phyloP scores from a whole-genome alignment of 305 asterid species.

The Caryopteris hybrid region DNA sequence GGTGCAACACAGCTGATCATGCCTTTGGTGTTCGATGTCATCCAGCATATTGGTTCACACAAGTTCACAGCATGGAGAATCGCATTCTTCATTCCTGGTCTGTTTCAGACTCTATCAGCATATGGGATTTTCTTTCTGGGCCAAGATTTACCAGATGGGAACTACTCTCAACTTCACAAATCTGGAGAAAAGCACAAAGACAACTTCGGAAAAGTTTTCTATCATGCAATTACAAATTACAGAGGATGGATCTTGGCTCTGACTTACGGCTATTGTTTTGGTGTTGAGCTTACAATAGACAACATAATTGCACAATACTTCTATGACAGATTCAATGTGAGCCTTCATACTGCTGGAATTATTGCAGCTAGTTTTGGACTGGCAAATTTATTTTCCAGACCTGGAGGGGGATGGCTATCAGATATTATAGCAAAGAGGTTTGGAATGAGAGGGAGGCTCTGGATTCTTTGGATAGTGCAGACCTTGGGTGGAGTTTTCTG shows the following conservation, averaged over 20 bases:
- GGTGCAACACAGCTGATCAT: conserved; percentile 83
- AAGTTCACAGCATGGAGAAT: conserved; percentile 74
- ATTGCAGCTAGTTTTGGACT: conserved; percentile 83
- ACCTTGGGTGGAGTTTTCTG: conserved; percentile 66
- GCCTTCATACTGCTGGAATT: conserved; percentile 66
- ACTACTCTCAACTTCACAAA: conserved; percentile 50
- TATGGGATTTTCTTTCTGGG: conserved; percentile 63
- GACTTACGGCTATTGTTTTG: conserved; percentile 77
- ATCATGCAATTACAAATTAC: conserved; percentile 51
- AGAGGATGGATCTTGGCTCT: conserved; percentile 76
- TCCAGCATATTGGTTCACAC: conserved; percentile 40
- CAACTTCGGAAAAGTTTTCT: conserved; percentile 31
- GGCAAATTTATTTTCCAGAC: conserved; percentile 64
- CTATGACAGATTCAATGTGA: conserved; percentile 57
- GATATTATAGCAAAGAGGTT: conserved; percentile 49
- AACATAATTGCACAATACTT: conserved; percentile 78
- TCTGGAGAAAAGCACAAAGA: conserved; percentile 73
- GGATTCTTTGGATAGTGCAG: conserved; percentile 68
- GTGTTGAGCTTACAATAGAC: conserved; percentile 72
- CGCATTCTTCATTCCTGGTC: conserved; percentile 64
- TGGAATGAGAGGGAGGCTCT: conserved; percentile 79
- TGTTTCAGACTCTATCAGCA: conserved; percentile 57
- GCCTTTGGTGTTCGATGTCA: conserved; percentile 51
- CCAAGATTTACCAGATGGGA: conserved; percentile 77
- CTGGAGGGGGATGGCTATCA: conserved; percentile 74